Percentiles rank a stretch among this genome's conserved stretches.
Conservation (phyloP, 2,329 filamentous ascomycete species). For the Pseudocercospora vitis region DNA sequence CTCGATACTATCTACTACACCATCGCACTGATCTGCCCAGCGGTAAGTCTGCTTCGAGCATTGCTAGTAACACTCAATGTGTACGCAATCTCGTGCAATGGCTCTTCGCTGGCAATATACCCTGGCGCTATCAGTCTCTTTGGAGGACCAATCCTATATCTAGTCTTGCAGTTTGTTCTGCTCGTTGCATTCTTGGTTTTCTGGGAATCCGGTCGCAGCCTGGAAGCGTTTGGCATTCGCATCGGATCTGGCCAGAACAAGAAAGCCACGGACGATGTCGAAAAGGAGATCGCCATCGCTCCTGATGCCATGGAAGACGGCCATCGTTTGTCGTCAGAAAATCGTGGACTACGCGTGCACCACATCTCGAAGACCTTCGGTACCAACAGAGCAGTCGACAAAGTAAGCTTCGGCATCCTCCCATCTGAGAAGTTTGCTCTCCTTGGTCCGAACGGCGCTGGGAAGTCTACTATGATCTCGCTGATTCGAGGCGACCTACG, state of each 20-base stretch:
- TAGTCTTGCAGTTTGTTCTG: constrained; percentile 68
- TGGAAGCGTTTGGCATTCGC: constrained; percentile 22
- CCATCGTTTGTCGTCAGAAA: constrained; percentile 46
- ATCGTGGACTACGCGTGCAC: constrained; percentile 69
- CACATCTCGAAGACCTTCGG: constrained; percentile 77
- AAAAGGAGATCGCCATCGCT: constrained; percentile 26
- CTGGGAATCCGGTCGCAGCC: constrained; percentile 66
- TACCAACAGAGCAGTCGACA: constrained; percentile 72
- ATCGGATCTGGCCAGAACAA: constrained; percentile 7
- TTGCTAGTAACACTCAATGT: constrained; percentile 75
- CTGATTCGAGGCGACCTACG: constrained; percentile 80
- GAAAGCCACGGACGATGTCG: constrained; percentile 26
- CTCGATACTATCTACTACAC: constrained; percentile 65
- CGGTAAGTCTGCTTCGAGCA: constrained; percentile 69
- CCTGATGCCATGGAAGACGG: constrained; percentile 22
- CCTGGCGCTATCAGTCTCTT: constrained; percentile 71
- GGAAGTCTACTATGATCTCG: constrained; percentile 84
- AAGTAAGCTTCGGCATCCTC: constrained; percentile 77
- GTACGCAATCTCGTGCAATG: constrained; percentile 71
- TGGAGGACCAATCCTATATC: constrained; percentile 79
- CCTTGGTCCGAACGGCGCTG: constrained; percentile 83
- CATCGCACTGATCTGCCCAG: constrained; percentile 69
- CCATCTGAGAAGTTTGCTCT: constrained; percentile 81
- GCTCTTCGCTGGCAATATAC: constrained; percentile 61
- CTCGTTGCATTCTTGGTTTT: constrained; percentile 73